Evolutionary conservation across 129 eudicot genomes (phyloP), one percentile per base, ranked within the genome.

Genomic region (Daucus carota): DNA sequence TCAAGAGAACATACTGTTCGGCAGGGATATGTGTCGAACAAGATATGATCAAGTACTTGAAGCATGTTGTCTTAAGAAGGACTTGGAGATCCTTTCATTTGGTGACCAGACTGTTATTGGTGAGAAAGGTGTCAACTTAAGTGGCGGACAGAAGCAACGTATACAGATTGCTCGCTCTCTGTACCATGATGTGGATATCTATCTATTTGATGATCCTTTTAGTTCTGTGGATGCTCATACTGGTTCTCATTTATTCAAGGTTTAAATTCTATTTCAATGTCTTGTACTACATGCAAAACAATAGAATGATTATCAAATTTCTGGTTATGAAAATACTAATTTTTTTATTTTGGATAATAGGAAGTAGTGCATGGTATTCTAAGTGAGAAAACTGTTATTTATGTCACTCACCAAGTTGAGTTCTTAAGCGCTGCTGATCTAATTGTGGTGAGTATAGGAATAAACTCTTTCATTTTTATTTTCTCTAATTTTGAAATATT

Each of bases 211-310:
- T 77, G 98, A 94, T 82, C 97, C 97, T 8, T 94, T 94, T 68
- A 91, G 98, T 70, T 89, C 97, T 60, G 93, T 94, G 63, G 97
- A 94, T 80, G 97, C 97, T 63, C 97, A 94, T 78, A 94, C 97
- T 0, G 96, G 98, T 72, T 84, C 83, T 73, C 89, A 91, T 80
- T 80, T 94, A 14, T 94, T 94, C 79, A 89, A 87, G 79, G 98
- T 91, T 12, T 63, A n/a, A n/a, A n/a, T 31, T 63, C 14, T 20
- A 24, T 57, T 2, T 29, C 40, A 14, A 28, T 1, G 12, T 63
- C 70, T 29, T 14, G 1, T 9, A 57, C 12, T 57, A 9, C 65
- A n/a, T 57, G 31, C 31, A 10, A 2, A 33, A n/a, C 20, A 38
- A 3, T 36, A 1, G 41, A 65, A 31, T n/a, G 41, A 28, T 33